Percentiles rank a stretch among this genome's conserved stretches.
These are phyloP conservation scores for Coemansia pectinata DNA, from an alignment of 192 early-diverging fungal species.

Conservation along the genomic window DNA sequence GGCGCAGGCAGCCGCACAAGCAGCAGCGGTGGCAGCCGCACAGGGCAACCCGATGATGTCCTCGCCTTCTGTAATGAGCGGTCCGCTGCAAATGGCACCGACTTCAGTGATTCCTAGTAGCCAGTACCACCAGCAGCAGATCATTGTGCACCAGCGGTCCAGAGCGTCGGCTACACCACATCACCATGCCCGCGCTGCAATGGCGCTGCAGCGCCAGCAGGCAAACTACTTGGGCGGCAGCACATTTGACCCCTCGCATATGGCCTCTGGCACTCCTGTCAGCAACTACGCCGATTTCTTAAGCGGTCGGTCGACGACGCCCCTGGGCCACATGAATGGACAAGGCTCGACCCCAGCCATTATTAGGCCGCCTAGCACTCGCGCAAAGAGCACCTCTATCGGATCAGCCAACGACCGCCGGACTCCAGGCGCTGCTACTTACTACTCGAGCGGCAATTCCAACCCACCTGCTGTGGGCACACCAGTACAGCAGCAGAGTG, in stretches of 20 bases:
- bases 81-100: conserved; percentile 55
- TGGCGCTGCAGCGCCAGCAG: conserved; percentile 71
- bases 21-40: conserved; percentile 15
- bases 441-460: conserved; percentile 17
- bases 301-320: conserved; percentile 51
- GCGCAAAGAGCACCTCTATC: conserved; percentile 49
- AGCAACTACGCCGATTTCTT: conserved; percentile 54
- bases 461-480: conserved; percentile 15
- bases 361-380: conserved; percentile 49
- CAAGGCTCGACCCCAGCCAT: conserved; percentile 43
- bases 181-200: conserved; percentile 87
- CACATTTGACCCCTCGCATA: conserved; percentile 30
- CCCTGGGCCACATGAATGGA: conserved; percentile 43
- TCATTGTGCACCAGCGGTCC: conserved; percentile 70
- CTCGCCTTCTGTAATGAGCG: conserved; percentile 49
- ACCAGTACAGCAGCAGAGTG: conserved; percentile 31
- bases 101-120: conserved; percentile 54
- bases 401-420: conserved; percentile 45
- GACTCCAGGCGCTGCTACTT: conserved; percentile 28
- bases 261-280: conserved; percentile 43
- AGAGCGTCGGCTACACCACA: conserved; percentile 80
- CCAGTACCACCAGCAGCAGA: conserved; percentile 73
- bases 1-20: conserved; percentile 26
- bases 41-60: conserved; percentile 52
- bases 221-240: conserved; percentile 35